Base-by-base conservation (phyloP, 2,329 filamentous ascomycete species). In the Fusarium papillatum region DNA sequence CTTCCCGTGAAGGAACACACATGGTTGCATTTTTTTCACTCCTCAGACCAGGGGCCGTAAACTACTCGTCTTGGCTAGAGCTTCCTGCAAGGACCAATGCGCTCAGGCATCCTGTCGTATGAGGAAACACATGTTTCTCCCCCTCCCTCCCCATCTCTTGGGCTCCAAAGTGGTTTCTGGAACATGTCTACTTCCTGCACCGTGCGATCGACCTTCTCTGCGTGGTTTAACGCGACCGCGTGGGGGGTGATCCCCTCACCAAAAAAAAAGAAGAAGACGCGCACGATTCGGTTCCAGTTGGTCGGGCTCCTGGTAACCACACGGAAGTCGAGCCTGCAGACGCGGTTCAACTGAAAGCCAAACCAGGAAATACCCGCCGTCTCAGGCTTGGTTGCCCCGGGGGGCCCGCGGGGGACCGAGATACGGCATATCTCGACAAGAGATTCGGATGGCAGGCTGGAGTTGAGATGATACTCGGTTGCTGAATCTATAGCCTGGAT, bases 71-170 rank as follows among this genome's bases (percentile, higher is more conserved):
- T 7, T 72, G 71, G 69, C 38, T 64, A 41, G 48, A 67, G 66
- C 66, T 38, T 22, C 41, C 13, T 26, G 61, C 70, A 68, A 66
- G 68, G 71, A 74, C 72, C 57, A 64, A 43, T 48, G 53, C 57
- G 55, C 66, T 69, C 62, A 64, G 73, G 50, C 60, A 64, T 50
- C 48, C 55, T 48, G 63, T 76, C 67, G 67, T 76, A 80, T 75
- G 73, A 79, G 73, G 66, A 76, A 77, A 68, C 68, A 71, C 70
- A 75, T 64, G 43, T 70, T 74, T 59, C 55, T 38, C 60, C 36
- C 36, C 53, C 55, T 38, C 66, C 46, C 29, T 31, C 29, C 29
- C 50, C 34, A 29, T 61, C 64, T 71, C 41, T 59, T 26, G 65
- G 48, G 26, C 66, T 50, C 65, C 14, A 13, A 13, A 36, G 26